Evolutionary conservation across 1,139 yeast species (phyloP).

Genomic region (Maudiozyma humilis): DNA sequence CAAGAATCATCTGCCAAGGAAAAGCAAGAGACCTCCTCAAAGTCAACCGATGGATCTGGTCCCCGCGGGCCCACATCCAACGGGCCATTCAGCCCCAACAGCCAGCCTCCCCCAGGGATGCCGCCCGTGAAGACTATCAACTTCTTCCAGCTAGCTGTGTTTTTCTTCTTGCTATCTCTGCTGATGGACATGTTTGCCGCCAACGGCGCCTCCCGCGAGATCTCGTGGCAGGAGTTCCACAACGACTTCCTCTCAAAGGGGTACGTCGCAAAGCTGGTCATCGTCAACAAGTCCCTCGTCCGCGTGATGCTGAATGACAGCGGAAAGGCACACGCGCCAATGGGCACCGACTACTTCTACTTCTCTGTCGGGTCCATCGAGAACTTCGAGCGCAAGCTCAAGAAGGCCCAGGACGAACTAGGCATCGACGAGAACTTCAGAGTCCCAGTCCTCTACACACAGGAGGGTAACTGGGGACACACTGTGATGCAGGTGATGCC

Average conservation of each 20-base stretch:
- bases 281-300: constrained; percentile 55
- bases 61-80: not conserved
- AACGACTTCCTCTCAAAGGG: constrained; percentile 55
- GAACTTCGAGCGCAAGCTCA: constrained; percentile 61
- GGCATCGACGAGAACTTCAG: constrained; percentile 52
- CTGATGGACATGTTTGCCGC: constrained; percentile 26
- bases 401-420: constrained; percentile 52
- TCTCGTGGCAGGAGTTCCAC: constrained; percentile 59
- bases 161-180: constrained; percentile 28
- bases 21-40: not conserved
- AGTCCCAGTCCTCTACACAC: constrained; percentile 57
- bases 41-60: not conserved
- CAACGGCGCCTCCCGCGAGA: constrained; percentile 31
- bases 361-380: constrained; percentile 71
- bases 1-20: constrained; percentile 1
- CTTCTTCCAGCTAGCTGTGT: constrained; percentile 30
- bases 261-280: constrained; percentile 57
- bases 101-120: not conserved
- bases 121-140: constrained; percentile 23
- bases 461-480: constrained; percentile 50
- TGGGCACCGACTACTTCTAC: constrained; percentile 40
- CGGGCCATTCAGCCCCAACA: not conserved
- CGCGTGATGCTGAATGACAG: constrained; percentile 60
- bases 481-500: constrained; percentile 58
- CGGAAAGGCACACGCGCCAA: constrained; percentile 39